Percentiles rank a stretch among this genome's conserved stretches.
Evolutionary conservation across 2,329 filamentous ascomycete genomes (phyloP).

Genomic region (Penicillium verrucosum): DNA sequence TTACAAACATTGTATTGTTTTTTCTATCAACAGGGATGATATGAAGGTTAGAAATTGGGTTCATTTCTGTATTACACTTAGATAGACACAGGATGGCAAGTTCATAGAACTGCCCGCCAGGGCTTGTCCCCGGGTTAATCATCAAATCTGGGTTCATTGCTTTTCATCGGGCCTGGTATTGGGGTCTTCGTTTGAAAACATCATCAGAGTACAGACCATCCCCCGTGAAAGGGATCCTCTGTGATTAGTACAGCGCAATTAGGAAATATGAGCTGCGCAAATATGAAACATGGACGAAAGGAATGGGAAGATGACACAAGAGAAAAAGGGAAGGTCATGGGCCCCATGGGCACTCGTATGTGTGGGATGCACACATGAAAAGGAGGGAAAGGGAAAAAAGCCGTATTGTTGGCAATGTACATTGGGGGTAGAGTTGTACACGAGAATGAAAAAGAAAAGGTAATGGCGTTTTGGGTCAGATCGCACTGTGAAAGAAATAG

Average conservation of each 20-base stretch:
- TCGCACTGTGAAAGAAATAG: slow-evolving; percentile 4
- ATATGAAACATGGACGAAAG: slow-evolving; percentile 22
- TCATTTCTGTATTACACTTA: slow-evolving; percentile 5
- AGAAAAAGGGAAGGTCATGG: slow-evolving; percentile 10
- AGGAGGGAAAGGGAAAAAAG: slow-evolving; percentile 7
- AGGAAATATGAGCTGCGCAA: slow-evolving; percentile 23
- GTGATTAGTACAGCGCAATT: slow-evolving; percentile 25
- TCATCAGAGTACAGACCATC: slow-evolving; percentile 17
- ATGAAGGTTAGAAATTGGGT: neutral
- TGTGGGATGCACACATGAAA: slow-evolving; percentile 10
- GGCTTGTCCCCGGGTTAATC: slow-evolving; percentile 21
- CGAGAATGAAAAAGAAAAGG: slow-evolving; percentile 9
- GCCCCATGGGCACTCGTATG: slow-evolving; percentile 14
- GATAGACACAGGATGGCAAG: slow-evolving; percentile 3
- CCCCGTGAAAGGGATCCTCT: slow-evolving; percentile 5
- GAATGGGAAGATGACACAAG: slow-evolving; percentile 10
- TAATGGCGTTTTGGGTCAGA: slow-evolving; percentile 16
- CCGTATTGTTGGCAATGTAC: slow-evolving; percentile 11
- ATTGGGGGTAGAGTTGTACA: slow-evolving; percentile 19
- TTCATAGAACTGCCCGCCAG: slow-evolving; percentile 4
- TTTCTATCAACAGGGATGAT: neutral
- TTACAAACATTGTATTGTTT: no score
- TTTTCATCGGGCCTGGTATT: slow-evolving; percentile 23
- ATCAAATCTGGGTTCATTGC: slow-evolving; percentile 34
- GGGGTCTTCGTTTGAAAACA: slow-evolving; percentile 14